These are phyloP conservation scores for Poteriospumella lacustris DNA, from an alignment of 108 stramenopile genomes.

Conservation along the genomic window DNA sequence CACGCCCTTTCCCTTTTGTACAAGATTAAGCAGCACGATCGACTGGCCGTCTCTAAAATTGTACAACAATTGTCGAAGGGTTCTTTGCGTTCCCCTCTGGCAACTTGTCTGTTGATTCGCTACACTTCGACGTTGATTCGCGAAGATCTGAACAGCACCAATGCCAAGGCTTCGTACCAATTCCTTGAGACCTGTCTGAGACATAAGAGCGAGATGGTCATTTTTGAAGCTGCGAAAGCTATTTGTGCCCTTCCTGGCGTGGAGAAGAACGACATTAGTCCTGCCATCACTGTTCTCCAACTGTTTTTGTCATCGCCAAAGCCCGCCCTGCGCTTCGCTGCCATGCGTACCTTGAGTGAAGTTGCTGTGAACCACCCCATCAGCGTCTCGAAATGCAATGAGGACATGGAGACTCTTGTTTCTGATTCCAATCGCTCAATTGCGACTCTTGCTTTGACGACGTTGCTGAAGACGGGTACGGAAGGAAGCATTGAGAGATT, in stretches of 20 bases:
- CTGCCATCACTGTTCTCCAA: conserved; percentile 80
- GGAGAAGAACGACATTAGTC: conserved; percentile 83
- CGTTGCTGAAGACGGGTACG: conserved; percentile 93
- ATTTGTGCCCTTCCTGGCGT: conserved; percentile 84
- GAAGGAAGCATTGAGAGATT: conserved; percentile 87
- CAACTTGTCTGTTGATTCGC: conserved; percentile 85
- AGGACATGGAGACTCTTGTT: conserved; percentile 92
- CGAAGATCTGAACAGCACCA: conserved; percentile 52
- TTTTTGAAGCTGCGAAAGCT: conserved; percentile 96
- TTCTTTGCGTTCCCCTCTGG: conserved; percentile 79
- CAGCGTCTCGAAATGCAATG: conserved; percentile 91
- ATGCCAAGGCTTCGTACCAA: conserved; percentile 76
- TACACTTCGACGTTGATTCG: conserved; percentile 75
- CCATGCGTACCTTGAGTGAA: conserved; percentile 83
- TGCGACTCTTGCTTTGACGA: conserved; percentile 96
- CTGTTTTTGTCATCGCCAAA: conserved; percentile 75
- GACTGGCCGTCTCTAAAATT: conserved; percentile 88
- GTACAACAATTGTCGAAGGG: conserved; percentile 67
- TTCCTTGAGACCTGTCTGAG: conserved; percentile 82
- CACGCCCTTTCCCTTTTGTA: conserved; percentile 98
- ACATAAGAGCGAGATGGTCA: conserved; percentile 93
- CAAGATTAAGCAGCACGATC: conserved; percentile 92
- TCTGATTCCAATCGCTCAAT: conserved; percentile 90
- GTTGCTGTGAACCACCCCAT: conserved; percentile 84
- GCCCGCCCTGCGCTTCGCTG: conserved; percentile 83